Evolutionary conservation across 2,329 filamentous ascomycete genomes (phyloP).

Genomic region (Neonectria faginata): DNA sequence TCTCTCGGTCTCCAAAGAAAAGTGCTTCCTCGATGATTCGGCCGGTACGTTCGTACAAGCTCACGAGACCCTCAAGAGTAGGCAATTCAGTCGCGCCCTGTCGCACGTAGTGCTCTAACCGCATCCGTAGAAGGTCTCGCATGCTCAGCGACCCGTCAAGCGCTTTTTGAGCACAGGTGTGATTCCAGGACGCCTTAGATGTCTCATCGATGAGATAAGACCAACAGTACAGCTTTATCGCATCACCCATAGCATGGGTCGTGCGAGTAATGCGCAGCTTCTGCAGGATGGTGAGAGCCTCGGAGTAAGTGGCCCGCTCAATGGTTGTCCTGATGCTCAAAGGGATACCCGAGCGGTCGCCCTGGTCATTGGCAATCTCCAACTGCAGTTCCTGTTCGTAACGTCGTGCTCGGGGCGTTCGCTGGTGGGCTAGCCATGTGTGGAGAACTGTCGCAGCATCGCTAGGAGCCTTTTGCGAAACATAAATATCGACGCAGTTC

Average conservation of each 20-base stretch:
- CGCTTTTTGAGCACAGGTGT: conserved; percentile 14
- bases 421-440: conserved; percentile 28
- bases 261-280: conserved; percentile 12
- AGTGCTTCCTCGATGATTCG: conserved; percentile 16
- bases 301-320: conserved; percentile 27
- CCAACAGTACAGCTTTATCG: conserved; percentile 24
- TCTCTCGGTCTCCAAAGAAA: conserved; percentile 27
- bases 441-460: conserved; percentile 27
- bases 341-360: conserved; percentile 14
- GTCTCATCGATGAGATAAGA: conserved; percentile 26
- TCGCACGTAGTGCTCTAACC: conserved; percentile 21
- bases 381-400: conserved; percentile 26
- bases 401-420: conserved; percentile 17
- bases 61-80: conserved; percentile 26
- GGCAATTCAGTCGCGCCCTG: conserved; percentile 20
- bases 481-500: conserved; percentile 25
- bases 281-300: conserved; percentile 28
- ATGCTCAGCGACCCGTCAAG: conserved; percentile 20
- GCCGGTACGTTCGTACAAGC: conserved; percentile 15
- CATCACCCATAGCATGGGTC: conserved; percentile 14
- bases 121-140: conserved; percentile 17
- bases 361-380: conserved; percentile 17
- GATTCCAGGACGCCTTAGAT: conserved; percentile 27
- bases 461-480: conserved; percentile 25
- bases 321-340: conserved; percentile 27